Evolutionary conservation across 495 filamentous ascomycete genomes (phyloP).

Genomic region (Neurospora africana): DNA sequence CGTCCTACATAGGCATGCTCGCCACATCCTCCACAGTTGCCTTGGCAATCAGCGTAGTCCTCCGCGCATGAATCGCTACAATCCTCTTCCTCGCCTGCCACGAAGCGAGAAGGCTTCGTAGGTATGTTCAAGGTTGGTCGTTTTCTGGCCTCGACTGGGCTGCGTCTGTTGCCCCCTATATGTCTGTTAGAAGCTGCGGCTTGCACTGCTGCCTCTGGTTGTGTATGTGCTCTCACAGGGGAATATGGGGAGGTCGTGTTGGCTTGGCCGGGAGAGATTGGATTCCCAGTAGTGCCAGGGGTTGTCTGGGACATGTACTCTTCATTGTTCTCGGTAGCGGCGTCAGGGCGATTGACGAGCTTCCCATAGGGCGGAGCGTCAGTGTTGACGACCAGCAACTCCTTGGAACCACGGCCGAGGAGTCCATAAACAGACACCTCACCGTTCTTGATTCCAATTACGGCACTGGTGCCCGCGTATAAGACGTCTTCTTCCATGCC

Average conservation of each 20-base stretch:
- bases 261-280: not conserved
- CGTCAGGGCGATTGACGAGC: constrained; percentile 14
- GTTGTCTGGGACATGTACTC: not conserved
- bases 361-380: constrained; percentile 19
- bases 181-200: not conserved
- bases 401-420: constrained; percentile 53
- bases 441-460: constrained; percentile 64
- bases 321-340: not conserved
- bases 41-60: constrained; percentile 1
- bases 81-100: not conserved
- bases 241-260: not conserved
- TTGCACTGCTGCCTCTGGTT: not conserved
- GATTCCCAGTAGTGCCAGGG: not conserved
- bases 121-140: not conserved
- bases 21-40: constrained; percentile 4
- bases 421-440: constrained; percentile 56
- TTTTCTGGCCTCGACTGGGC: not conserved
- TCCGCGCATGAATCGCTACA: not conserved
- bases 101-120: not conserved
- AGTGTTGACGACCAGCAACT: constrained; percentile 57
- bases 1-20: not conserved
- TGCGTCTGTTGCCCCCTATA: not conserved
- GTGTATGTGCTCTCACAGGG: not conserved
- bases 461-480: constrained; percentile 84
- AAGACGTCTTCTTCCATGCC: constrained; percentile 57